Evolutionary conservation across 2,329 filamentous ascomycete genomes (phyloP).

Genomic region (Cyphellophora europaea): DNA sequence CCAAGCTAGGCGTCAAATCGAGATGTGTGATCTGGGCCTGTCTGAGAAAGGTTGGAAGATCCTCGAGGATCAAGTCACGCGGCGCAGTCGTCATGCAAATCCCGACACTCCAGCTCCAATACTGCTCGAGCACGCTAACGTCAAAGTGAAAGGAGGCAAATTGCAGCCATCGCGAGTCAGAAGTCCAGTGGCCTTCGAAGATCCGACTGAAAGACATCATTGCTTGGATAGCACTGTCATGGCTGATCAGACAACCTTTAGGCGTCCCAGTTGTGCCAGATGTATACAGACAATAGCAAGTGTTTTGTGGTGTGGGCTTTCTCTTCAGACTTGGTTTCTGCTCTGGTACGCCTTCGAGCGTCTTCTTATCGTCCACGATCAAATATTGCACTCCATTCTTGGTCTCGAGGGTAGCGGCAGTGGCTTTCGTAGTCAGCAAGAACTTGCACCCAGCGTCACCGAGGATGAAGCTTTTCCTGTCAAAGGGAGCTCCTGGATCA

Average conservation of each 20-base stretch:
- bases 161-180: slow-evolving; percentile 71
- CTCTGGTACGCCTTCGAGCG: slow-evolving; percentile 26
- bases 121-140: slow-evolving; percentile 86
- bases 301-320: slow-evolving; percentile 40
- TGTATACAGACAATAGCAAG: slow-evolving; percentile 78
- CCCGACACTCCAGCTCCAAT: slow-evolving; percentile 89
- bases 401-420: slow-evolving; percentile 28
- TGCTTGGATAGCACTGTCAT: slow-evolving; percentile 80
- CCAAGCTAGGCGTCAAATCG: slow-evolving; percentile 81
- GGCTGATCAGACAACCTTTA: slow-evolving; percentile 80
- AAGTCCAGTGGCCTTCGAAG: slow-evolving; percentile 66
- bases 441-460: slow-evolving; percentile 59
- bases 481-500: slow-evolving; percentile 62
- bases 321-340: slow-evolving; percentile 26
- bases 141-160: slow-evolving; percentile 95
- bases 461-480: slow-evolving; percentile 69
- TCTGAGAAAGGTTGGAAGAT: slow-evolving; percentile 64
- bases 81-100: slow-evolving; percentile 76
- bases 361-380: slow-evolving; percentile 33
- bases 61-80: slow-evolving; percentile 75
- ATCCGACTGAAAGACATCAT: slow-evolving; percentile 78
- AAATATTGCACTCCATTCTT: slow-evolving; percentile 31
- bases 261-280: slow-evolving; percentile 80
- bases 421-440: slow-evolving; percentile 49
- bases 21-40: slow-evolving; percentile 75